phyloP scores from a whole-genome alignment of 768 basidiomycete genomes.

The Leccinum aurantiacum region DNA sequence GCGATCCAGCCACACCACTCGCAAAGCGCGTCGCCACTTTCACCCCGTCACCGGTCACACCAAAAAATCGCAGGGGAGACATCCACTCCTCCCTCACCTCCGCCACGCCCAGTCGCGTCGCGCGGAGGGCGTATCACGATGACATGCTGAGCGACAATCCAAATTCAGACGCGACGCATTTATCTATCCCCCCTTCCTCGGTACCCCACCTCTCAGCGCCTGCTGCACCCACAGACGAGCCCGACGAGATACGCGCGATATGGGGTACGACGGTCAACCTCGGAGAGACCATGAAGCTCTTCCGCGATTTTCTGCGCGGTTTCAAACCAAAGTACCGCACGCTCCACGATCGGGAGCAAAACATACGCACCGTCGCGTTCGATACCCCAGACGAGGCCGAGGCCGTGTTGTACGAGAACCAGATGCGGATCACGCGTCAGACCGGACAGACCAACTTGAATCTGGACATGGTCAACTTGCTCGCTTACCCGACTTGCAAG shows the following conservation, averaged over 20 bases:
- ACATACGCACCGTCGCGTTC: constrained; percentile 49
- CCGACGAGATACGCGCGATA: constrained; percentile 85
- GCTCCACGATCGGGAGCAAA: constrained; percentile 64
- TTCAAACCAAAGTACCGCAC: constrained; percentile 93
- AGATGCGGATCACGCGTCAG: constrained; percentile 81
- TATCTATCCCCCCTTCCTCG: constrained; percentile 59
- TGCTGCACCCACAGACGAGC: constrained; percentile 62
- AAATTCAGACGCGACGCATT: constrained; percentile 57
- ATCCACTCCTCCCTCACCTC: constrained; percentile 36
- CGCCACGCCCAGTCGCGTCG: constrained; percentile 26
- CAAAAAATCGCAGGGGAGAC: constrained; percentile 40
- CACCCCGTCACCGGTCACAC: constrained; percentile 38
- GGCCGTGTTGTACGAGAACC: constrained; percentile 70
- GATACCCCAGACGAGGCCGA: constrained; percentile 67
- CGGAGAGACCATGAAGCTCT: constrained; percentile 86
- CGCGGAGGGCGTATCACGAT: constrained; percentile 21
- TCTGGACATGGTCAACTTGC: constrained; percentile 81
- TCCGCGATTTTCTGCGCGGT: constrained; percentile 83
- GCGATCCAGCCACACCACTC: constrained; percentile 46
- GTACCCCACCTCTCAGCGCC: constrained; percentile 59
- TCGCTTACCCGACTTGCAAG: constrained; percentile 79
- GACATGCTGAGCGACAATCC: constrained; percentile 36
- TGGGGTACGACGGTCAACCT: constrained; percentile 98
- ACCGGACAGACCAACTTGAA: constrained; percentile 95
- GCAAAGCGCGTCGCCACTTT: constrained; percentile 34